A percentile compares a stretch with the other conserved stretches of the same genome.
Evolutionary conservation across 768 basidiomycete genomes (phyloP).

Genomic region (Tricholoma sp.): DNA sequence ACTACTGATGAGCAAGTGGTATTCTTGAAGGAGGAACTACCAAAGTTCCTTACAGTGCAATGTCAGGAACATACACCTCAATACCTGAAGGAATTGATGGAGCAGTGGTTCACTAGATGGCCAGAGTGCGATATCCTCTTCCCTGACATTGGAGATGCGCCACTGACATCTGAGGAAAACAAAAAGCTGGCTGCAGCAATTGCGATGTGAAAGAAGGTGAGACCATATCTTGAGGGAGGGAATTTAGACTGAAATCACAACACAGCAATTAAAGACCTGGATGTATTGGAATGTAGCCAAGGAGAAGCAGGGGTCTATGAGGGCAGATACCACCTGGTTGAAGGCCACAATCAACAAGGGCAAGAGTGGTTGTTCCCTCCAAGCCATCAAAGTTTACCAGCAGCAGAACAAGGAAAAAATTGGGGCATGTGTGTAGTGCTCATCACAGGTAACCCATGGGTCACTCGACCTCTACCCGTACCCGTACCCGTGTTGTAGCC

Average conservation of each 20-base stretch:
- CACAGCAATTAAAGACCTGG: not conserved
- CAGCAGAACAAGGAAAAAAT: not conserved
- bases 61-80: not conserved
- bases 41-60: not conserved
- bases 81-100: not conserved
- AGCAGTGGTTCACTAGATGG: constrained; percentile 1
- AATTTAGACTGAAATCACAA: not conserved
- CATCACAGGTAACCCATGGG: no score
- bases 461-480: no score
- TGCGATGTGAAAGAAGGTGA: not conserved
- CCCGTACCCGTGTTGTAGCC: no score
- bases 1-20: not conserved
- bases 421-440: no score
- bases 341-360: not conserved
- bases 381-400: not conserved
- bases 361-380: not conserved
- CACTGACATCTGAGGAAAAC: not conserved
- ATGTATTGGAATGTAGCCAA: not conserved
- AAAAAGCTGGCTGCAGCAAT: not conserved
- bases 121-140: not conserved
- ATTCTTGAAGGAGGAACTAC: constrained; percentile 1
- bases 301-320: not conserved
- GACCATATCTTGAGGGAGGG: not conserved
- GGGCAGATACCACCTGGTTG: not conserved
- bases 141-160: not conserved